Percentiles rank a stretch among this genome's conserved stretches.
phyloP scores from a whole-genome alignment of 2,329 filamentous ascomycete genomes.

The Ascochyta clinopodiicola region DNA sequence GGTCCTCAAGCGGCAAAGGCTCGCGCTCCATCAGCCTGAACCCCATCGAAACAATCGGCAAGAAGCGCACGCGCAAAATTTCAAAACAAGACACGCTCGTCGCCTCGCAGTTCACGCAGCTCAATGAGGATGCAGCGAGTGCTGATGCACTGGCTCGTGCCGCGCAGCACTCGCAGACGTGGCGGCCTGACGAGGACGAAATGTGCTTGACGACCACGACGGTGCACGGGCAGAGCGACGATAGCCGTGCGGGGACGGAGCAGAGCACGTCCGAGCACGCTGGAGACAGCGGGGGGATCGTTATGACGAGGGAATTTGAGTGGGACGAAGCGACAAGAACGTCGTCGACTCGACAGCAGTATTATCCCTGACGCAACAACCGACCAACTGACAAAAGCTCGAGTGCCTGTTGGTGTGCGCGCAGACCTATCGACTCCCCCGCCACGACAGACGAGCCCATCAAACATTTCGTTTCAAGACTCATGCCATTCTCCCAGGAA shows the following conservation, averaged over 20 bases:
- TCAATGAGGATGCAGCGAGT: conserved; percentile 4
- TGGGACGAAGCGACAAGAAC: conserved; percentile 21
- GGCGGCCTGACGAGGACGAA: conserved; percentile 32
- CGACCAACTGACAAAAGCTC: no score
- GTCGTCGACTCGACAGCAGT: neutral
- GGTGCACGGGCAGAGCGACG: conserved; percentile 13
- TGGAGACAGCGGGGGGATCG: conserved; percentile 19
- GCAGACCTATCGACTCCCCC: no score
- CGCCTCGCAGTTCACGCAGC: conserved; percentile 18
- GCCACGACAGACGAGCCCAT: no score
- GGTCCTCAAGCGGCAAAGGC: conserved; percentile 10
- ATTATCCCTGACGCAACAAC: no score
- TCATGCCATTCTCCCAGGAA: no score
- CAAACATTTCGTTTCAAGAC: no score
- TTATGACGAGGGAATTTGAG: conserved; percentile 28
- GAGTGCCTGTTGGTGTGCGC: no score
- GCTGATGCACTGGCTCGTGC: neutral
- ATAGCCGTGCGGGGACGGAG: conserved; percentile 6
- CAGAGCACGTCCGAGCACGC: neutral
- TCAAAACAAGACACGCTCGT: conserved; percentile 21
- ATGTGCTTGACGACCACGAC: conserved; percentile 29
- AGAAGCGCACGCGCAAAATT: conserved; percentile 31
- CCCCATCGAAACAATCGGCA: conserved; percentile 31
- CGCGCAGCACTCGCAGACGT: conserved; percentile 13
- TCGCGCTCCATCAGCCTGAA: conserved; percentile 15